A percentile compares a stretch with the other conserved stretches of the same genome.
Conservation (phyloP, 768 basidiomycete genomes). For the Boletus pseudo-olivaceus region DNA sequence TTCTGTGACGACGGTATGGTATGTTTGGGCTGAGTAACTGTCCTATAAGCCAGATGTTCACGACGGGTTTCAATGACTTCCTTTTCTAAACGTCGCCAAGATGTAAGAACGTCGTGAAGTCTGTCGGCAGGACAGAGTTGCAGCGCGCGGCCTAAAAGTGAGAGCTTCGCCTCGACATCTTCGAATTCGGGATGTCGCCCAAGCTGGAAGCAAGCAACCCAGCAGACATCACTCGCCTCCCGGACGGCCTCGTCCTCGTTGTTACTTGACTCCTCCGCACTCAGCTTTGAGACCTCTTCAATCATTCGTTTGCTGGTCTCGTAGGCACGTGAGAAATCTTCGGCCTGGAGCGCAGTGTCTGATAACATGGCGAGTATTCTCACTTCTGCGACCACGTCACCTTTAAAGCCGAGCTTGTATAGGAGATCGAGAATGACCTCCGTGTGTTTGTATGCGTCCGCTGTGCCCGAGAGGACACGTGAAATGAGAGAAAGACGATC, state of each 20-base stretch:
- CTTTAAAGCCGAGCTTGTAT: conserved; percentile 78
- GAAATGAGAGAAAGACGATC: conserved; percentile 87
- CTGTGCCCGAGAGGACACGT: conserved; percentile 78
- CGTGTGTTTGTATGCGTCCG: conserved; percentile 86
- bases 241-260: conserved; percentile 40
- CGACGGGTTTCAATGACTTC: conserved; percentile 55
- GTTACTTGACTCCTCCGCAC: conserved; percentile 28
- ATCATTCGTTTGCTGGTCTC: conserved; percentile 74
- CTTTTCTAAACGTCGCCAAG: conserved; percentile 74
- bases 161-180: conserved; percentile 63
- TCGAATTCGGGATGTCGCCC: conserved; percentile 77
- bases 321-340: conserved; percentile 74
- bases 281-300: conserved; percentile 50
- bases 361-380: conserved; percentile 88
- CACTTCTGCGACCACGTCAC: conserved; percentile 71
- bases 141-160: conserved; percentile 74
- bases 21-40: conserved; percentile 12
- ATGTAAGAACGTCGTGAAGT: conserved; percentile 69
- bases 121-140: conserved; percentile 83
- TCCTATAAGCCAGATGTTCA: conserved; percentile 36
- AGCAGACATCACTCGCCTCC: conserved; percentile 78
- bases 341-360: conserved; percentile 78
- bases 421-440: conserved; percentile 90
- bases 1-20: conserved; percentile 27
- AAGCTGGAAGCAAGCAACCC: conserved; percentile 87